Percentiles rank a stretch among this genome's conserved stretches.
These are phyloP conservation scores for Dioscorea zingiberensis DNA, from an alignment of 106 monocot genomes.

Conservation along the genomic window DNA sequence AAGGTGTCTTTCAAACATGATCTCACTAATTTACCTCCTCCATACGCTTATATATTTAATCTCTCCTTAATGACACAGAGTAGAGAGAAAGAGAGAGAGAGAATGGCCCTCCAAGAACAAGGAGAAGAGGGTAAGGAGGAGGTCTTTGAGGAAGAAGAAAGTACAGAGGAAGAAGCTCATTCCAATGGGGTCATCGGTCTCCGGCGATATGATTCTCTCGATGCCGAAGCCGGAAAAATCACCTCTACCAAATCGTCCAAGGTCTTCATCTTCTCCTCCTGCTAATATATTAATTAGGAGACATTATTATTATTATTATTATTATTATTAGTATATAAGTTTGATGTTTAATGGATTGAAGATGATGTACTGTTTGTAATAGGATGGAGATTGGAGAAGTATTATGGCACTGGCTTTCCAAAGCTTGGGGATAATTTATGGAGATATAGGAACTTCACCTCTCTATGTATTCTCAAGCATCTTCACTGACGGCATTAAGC, in stretches of 20 bases:
- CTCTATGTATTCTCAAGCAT: slow-evolving; percentile 54
- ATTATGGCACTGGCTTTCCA: slow-evolving; percentile 54
- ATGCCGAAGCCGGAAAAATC: background rate
- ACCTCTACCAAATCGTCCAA: background rate
- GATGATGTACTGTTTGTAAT: background rate
- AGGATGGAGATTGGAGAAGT: slow-evolving; percentile 17
- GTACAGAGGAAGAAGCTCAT: background rate
- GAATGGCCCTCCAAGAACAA: background rate
- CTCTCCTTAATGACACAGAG: too few relatives aligned
- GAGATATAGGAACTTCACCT: slow-evolving; percentile 69
- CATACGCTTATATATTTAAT: too few relatives aligned
- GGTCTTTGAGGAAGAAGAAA: background rate
- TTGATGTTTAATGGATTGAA: too few relatives aligned
- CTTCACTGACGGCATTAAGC: slow-evolving; percentile 39
- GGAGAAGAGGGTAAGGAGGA: background rate
- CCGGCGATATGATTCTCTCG: slow-evolving; percentile 4
- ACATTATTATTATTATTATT: too few relatives aligned
- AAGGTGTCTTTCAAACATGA: too few relatives aligned
- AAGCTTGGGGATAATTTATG: slow-evolving; percentile 57
- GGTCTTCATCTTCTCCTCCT: background rate
- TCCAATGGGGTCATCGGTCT: background rate
- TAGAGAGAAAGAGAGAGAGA: background rate
- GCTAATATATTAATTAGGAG: too few relatives aligned
- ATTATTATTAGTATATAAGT: too few relatives aligned
- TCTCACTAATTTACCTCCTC: too few relatives aligned